Evolutionary conservation across 345 rosid genomes (phyloP), one percentile per base, ranked within the genome.

Genomic region (Bruguiera gymnorhiza): DNA sequence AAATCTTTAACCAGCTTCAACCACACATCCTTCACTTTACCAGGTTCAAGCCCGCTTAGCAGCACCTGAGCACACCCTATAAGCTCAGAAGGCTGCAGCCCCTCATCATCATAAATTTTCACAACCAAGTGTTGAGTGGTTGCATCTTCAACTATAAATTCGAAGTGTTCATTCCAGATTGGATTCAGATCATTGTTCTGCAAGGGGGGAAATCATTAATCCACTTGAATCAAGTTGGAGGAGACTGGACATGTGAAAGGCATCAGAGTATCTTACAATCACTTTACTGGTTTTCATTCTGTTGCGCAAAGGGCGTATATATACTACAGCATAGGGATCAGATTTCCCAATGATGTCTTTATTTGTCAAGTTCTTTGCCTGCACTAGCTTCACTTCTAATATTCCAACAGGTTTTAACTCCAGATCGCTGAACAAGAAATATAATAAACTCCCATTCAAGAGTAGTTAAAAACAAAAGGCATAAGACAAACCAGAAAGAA

Each of bases 11-110:
- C 98, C 73, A 96, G 83, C 76, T 89, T 89, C 86, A 96, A 80
- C 99, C 99, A 96, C 62, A 90, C 88, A 84, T 92, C 99, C 82
- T 92, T 96, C 77, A 92, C 97, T 85, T 90, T 96, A 77, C 99
- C 99, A 56, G 98, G 98, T 75, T 87, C 89, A 76, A 96, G 99
- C 70, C 86, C 95, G 58, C 81, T 80, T 78, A 96, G 74, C 53
- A 70, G 77, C 70, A 92, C 80, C 72, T 90, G 95, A 76, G 97
- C 89, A 70, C 98, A 96, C 65, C 99, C 98, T 62, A 96, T 72
- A 55, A 90, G 75, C 75, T 96, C 93, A 71, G 98, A 78, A 56
- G 95, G 90, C 76, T 96, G 98, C 56, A 96, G 60, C 62, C 99
- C 99, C 71, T 96, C 99, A 65, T 92, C 93, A 74, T 96, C 99